Percentiles rank a stretch among this genome's conserved stretches.
Conservation (phyloP, 768 basidiomycete species). For the Krasilnikovozyma curviuscula region DNA sequence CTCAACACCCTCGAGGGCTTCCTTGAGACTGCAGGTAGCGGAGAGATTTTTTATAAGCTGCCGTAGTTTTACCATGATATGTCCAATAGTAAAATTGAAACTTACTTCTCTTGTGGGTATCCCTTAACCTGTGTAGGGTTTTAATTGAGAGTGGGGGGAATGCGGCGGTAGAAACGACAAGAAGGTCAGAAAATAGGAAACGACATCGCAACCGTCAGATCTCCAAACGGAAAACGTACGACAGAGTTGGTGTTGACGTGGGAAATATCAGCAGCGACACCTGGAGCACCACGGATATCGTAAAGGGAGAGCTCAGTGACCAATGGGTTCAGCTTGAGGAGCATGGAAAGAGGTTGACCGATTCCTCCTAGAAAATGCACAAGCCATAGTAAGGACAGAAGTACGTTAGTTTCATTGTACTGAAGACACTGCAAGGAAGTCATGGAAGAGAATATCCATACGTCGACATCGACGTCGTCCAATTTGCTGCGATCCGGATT, state of each 20-base stretch:
- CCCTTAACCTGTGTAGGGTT: slow-evolving; percentile 16
- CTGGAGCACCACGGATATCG: slow-evolving; percentile 75
- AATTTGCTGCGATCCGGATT: too few species aligned
- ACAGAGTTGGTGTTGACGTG: slow-evolving; percentile 53
- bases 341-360: slow-evolving; percentile 82
- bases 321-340: slow-evolving; percentile 67
- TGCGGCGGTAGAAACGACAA: background rate
- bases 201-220: background rate
- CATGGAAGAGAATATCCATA: background rate
- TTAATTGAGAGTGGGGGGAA: background rate
- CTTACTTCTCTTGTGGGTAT: slow-evolving; percentile 22
- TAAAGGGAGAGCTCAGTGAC: slow-evolving; percentile 71
- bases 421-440: background rate
- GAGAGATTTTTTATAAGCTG: background rate
- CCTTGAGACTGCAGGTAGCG: slow-evolving; percentile 50
- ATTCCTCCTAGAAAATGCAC: slow-evolving; percentile 55
- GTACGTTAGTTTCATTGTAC: background rate
- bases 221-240: background rate
- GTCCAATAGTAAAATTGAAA: too few species aligned
- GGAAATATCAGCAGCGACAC: slow-evolving; percentile 83
- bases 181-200: background rate
- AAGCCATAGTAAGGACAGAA: background rate
- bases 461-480: background rate
- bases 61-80: too few species aligned
- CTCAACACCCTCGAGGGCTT: slow-evolving; percentile 64